Conservation (phyloP, 176 grass and related monocot species). For the Cocos nucifera region DNA sequence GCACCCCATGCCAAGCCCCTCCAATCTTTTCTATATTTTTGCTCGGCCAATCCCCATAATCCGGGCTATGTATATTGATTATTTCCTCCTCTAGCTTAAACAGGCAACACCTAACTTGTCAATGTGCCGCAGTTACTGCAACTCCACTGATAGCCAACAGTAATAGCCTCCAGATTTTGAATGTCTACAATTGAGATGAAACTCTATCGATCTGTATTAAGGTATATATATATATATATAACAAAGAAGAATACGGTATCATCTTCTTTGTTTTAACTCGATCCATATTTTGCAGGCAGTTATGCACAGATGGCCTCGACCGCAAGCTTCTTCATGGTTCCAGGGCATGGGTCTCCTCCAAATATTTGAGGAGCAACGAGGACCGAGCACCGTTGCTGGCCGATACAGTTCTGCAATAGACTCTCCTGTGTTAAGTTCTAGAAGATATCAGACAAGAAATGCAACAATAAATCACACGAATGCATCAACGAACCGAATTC, state of each 20-base stretch:
- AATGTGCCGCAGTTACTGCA: background rate
- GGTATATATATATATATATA: slow-evolving; percentile 34
- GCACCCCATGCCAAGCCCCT: no score
- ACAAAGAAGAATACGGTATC: slow-evolving; percentile 26
- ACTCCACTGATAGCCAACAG: slow-evolving; percentile 1
- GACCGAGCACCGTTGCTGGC: background rate
- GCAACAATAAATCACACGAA: no score
- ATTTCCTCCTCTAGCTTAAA: no score
- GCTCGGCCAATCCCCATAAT: no score
- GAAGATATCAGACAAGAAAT: no score
- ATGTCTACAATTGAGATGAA: background rate
- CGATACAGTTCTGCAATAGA: background rate
- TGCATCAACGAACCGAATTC: no score
- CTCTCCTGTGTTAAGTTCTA: background rate
- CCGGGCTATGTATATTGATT: no score
- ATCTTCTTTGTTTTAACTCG: background rate
- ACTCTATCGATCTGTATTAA: background rate
- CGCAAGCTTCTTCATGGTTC: background rate
- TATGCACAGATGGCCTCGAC: background rate
- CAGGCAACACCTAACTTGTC: background rate
- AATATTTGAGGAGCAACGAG: no score
- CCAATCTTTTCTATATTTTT: no score
- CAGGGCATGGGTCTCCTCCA: no score
- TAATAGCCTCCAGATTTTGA: slow-evolving; percentile 19
- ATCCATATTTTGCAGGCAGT: background rate